Evolutionary conservation across 1,284 basidiomycete species (phyloP).

Genomic region (Mycosarcoma maydis): DNA sequence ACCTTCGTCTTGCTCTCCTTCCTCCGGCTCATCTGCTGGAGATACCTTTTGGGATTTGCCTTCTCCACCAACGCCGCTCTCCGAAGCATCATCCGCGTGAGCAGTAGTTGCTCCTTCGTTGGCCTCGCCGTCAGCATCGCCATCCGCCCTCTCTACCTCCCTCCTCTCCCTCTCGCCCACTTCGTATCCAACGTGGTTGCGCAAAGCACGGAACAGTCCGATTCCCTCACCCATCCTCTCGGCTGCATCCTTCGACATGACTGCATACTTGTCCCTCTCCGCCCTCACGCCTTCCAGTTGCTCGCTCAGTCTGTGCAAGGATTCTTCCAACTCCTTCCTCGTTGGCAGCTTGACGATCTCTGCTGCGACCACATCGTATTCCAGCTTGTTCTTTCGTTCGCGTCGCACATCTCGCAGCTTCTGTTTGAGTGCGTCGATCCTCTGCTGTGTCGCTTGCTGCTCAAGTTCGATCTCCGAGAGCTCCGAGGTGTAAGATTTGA

Average conservation of each 20-base stretch:
- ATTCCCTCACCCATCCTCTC: conserved; percentile 23
- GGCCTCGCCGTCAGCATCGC: conserved; percentile 32
- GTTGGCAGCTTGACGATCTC: conserved; percentile 49
- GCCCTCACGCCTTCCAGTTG: conserved; percentile 19
- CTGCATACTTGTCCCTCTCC: conserved; percentile 40
- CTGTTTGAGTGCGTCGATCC: conserved; percentile 42
- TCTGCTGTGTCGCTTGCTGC: conserved; percentile 25
- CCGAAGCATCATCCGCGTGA: conserved; percentile 7
- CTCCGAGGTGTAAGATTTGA: conserved; percentile 21
- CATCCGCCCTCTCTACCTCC: conserved; percentile 47
- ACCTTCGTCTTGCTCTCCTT: conserved; percentile 32
- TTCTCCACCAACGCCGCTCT: neutral
- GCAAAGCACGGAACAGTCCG: conserved; percentile 13
- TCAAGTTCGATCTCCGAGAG: conserved; percentile 26
- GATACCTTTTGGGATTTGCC: neutral
- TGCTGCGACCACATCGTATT: conserved; percentile 54
- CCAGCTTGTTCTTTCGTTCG: conserved; percentile 54
- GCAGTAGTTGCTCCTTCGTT: neutral
- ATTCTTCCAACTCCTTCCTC: conserved; percentile 40
- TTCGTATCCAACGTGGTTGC: conserved; percentile 44
- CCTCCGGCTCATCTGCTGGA: conserved; percentile 23
- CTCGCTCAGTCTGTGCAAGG: conserved; percentile 19
- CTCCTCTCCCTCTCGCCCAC: conserved; percentile 52
- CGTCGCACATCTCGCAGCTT: conserved; percentile 41
- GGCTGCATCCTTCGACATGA: conserved; percentile 15